Conservation (phyloP, 1,284 basidiomycete species). For the Malassezia globosa region DNA sequence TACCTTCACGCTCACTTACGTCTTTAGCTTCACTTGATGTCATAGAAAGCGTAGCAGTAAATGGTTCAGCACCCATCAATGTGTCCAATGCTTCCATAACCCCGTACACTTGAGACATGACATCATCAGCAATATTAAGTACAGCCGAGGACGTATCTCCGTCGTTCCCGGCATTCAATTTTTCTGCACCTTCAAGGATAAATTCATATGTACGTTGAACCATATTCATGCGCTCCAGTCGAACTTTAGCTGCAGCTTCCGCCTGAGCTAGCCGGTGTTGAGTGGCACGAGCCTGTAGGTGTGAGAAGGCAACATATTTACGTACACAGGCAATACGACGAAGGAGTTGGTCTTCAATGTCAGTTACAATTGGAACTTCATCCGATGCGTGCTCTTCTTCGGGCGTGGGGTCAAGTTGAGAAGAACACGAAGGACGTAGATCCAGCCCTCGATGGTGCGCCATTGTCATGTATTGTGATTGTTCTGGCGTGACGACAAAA, state of each 20-base stretch:
- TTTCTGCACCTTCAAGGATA: background rate
- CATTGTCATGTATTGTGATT: slow-evolving; percentile 37
- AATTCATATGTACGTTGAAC: slow-evolving; percentile 3
- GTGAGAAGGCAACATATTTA: background rate
- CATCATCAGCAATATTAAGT: slow-evolving; percentile 20
- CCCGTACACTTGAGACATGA: slow-evolving; percentile 25
- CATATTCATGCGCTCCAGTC: slow-evolving; percentile 15
- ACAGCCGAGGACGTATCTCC: background rate
- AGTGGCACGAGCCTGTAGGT: slow-evolving; percentile 9
- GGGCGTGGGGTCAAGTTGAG: slow-evolving; percentile 8
- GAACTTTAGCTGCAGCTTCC: slow-evolving; percentile 19
- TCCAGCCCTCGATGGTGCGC: slow-evolving; percentile 43
- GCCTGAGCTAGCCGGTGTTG: slow-evolving; percentile 15
- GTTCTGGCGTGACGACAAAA: slow-evolving; percentile 34
- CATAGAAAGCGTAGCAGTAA: slow-evolving; percentile 22
- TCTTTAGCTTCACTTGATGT: background rate
- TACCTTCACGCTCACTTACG: background rate
- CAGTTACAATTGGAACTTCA: background rate
- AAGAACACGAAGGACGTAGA: slow-evolving; percentile 22
- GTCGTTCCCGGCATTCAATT: background rate
- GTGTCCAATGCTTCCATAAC: slow-evolving; percentile 25
- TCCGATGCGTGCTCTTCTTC: background rate
- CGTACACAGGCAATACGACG: slow-evolving; percentile 7
- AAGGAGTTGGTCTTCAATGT: slow-evolving; percentile 14
- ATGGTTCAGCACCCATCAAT: slow-evolving; percentile 25